Conservation (phyloP, 331 rosid species). For the Pyracantha coccinea region DNA sequence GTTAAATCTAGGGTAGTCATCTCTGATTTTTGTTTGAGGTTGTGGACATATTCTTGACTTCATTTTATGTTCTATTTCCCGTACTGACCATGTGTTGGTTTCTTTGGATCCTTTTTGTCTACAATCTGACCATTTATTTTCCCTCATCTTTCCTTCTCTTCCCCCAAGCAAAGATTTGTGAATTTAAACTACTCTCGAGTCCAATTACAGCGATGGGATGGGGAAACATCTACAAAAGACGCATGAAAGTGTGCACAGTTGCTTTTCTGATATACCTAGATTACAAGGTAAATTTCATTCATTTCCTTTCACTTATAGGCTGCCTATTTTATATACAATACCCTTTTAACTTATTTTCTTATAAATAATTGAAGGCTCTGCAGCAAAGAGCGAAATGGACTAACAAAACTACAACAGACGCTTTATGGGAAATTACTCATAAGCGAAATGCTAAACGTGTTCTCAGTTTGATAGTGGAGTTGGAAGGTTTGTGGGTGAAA, state of each 20-base stretch:
- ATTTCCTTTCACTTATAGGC: background rate
- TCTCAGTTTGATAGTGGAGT: constrained; percentile 62
- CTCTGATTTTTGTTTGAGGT: background rate
- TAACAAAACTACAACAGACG: constrained; percentile 39
- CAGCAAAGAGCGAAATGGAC: constrained; percentile 86
- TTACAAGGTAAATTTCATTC: constrained; percentile 62
- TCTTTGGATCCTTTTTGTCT: background rate
- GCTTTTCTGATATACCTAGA: constrained; percentile 67
- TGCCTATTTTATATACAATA: background rate
- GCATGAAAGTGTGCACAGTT: constrained; percentile 65
- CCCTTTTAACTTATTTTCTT: background rate
- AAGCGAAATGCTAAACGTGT: constrained; percentile 88
- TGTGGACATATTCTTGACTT: background rate
- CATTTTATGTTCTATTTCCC: background rate
- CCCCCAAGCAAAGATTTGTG: constrained; percentile 5
- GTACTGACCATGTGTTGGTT: background rate
- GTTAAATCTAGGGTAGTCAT: background rate
- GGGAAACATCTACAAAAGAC: constrained; percentile 68
- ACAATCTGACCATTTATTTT: background rate
- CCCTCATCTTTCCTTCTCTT: background rate
- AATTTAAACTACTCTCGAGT: constrained; percentile 8
- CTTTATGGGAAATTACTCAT: constrained; percentile 84
- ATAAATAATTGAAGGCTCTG: constrained; percentile 42
- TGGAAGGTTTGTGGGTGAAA: constrained; percentile 99
- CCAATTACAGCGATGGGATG: constrained; percentile 48